phyloP scores from a whole-genome alignment of 2,329 filamentous ascomycete genomes.

The Phaeosphaeriaceae sp. region DNA sequence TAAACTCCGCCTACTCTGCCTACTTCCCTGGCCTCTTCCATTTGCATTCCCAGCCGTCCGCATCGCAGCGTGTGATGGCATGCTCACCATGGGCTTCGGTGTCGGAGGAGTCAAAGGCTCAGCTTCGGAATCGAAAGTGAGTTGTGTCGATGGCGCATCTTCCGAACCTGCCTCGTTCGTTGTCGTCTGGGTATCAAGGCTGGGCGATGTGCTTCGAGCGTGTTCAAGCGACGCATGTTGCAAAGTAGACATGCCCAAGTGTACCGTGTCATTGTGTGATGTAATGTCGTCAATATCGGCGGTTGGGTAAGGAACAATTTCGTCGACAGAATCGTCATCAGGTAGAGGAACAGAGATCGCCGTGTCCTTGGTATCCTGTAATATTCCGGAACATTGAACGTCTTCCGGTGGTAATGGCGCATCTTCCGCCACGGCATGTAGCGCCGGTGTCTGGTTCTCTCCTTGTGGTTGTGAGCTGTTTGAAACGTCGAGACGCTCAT shows the following conservation, averaged over 20 bases:
- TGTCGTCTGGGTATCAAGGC: slow-evolving; percentile 13
- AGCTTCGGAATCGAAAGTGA: slow-evolving; percentile 28
- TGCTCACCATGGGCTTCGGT: slow-evolving; percentile 9
- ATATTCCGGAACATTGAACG: neutral
- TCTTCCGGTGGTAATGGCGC: slow-evolving; percentile 28
- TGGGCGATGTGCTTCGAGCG: neutral
- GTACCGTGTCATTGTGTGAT: neutral
- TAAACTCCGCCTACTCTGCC: slow-evolving; percentile 25
- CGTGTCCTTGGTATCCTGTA: slow-evolving; percentile 10
- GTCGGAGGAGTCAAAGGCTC: slow-evolving; percentile 9
- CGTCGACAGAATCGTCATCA: slow-evolving; percentile 22
- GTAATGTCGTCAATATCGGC: neutral
- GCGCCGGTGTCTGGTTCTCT: neutral
- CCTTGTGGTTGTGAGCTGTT: slow-evolving; percentile 39
- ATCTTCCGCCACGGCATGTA: slow-evolving; percentile 10
- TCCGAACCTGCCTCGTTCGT: slow-evolving; percentile 32
- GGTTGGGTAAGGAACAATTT: slow-evolving; percentile 7
- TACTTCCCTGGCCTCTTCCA: slow-evolving; percentile 19
- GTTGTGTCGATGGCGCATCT: slow-evolving; percentile 28
- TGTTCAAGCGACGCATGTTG: neutral
- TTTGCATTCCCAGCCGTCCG: slow-evolving; percentile 33
- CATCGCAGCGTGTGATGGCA: slow-evolving; percentile 34
- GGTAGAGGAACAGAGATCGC: slow-evolving; percentile 23
- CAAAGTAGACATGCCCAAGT: neutral
- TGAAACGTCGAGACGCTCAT: slow-evolving; percentile 67